Percentiles rank a stretch among this genome's conserved stretches.
Evolutionary conservation across 2,329 filamentous ascomycete genomes (phyloP).

Genomic region (Ceratocystis huliohia): DNA sequence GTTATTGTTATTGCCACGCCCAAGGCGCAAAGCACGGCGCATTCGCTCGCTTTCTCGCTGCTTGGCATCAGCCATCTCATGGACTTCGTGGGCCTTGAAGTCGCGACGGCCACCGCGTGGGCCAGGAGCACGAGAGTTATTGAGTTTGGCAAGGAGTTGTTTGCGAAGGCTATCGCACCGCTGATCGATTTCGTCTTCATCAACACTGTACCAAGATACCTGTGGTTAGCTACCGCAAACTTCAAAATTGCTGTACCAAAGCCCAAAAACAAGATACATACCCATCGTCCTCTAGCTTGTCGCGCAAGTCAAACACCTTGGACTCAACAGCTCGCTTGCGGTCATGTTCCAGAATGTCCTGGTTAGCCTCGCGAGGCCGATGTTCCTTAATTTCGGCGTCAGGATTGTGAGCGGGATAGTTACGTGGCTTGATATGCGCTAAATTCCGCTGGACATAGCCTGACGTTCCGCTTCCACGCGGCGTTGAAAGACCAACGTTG

Average conservation of each 20-base stretch:
- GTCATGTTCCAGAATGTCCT: slow-evolving; percentile 88
- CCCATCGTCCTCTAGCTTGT: slow-evolving; percentile 84
- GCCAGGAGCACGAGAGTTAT: slow-evolving; percentile 23
- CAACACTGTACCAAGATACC: slow-evolving; percentile 39
- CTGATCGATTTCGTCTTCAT: slow-evolving; percentile 83
- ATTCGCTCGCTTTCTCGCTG: slow-evolving; percentile 87
- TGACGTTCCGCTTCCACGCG: slow-evolving; percentile 87
- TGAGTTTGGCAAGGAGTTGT: slow-evolving; percentile 32
- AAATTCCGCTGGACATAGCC: slow-evolving; percentile 96
- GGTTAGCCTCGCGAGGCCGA: slow-evolving; percentile 71
- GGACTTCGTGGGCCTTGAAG: slow-evolving; percentile 85
- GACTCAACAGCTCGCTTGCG: slow-evolving; percentile 83
- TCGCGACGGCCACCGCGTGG: slow-evolving; percentile 35
- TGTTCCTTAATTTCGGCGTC: slow-evolving; percentile 59
- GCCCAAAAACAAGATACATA: slow-evolving; percentile 30
- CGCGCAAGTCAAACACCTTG: slow-evolving; percentile 79
- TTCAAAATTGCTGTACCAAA: not conserved
- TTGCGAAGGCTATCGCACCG: slow-evolving; percentile 33
- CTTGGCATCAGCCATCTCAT: slow-evolving; percentile 92
- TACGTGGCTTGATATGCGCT: slow-evolving; percentile 74
- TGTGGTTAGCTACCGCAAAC: not conserved
- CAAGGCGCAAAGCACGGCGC: slow-evolving; percentile 56
- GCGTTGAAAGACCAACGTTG: slow-evolving; percentile 91
- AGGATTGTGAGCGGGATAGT: slow-evolving; percentile 50
- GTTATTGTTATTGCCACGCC: not conserved